Evolutionary conservation across 176 grass and related monocot species (phyloP).

Genomic region (Thinopyrum elongatum): DNA sequence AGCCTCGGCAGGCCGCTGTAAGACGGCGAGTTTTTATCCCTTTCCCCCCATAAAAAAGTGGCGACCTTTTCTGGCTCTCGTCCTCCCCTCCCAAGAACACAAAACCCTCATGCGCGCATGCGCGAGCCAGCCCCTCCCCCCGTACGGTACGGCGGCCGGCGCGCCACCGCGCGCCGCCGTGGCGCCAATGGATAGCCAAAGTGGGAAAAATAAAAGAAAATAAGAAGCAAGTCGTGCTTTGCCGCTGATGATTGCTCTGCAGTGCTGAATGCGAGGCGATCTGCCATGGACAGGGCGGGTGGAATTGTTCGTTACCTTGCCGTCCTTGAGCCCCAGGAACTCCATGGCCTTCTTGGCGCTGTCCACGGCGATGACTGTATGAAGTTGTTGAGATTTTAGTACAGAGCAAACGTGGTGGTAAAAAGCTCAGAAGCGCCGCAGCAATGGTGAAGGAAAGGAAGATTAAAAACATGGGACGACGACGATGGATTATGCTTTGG

Average conservation of each 20-base stretch:
- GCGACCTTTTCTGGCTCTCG: conserved; percentile 24
- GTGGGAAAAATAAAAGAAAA: background rate
- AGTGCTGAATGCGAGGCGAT: conserved; percentile 1
- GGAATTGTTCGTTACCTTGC: conserved; percentile 27
- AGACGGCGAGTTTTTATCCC: background rate
- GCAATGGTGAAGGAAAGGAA: background rate
- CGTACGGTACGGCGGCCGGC: conserved; percentile 11
- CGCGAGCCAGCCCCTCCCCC: background rate
- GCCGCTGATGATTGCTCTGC: background rate
- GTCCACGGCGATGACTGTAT: conserved; percentile 85
- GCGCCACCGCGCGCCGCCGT: background rate
- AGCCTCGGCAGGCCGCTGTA: conserved; percentile 16
- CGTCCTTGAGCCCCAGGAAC: conserved; percentile 74
- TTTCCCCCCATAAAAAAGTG: conserved; percentile 41
- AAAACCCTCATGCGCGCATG: conserved; percentile 38
- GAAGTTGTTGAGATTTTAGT: background rate
- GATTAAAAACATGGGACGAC: background rate
- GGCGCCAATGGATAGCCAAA: background rate
- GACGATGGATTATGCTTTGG: background rate
- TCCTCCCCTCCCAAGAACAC: conserved; percentile 21
- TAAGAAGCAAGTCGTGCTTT: background rate
- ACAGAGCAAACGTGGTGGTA: background rate
- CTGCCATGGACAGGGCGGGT: background rate
- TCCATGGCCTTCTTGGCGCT: conserved; percentile 93
- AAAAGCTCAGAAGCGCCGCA: background rate